These are phyloP conservation scores for Flaveria sonorensis DNA, from an alignment of 129 eudicot genomes.

Conservation along the genomic window DNA sequence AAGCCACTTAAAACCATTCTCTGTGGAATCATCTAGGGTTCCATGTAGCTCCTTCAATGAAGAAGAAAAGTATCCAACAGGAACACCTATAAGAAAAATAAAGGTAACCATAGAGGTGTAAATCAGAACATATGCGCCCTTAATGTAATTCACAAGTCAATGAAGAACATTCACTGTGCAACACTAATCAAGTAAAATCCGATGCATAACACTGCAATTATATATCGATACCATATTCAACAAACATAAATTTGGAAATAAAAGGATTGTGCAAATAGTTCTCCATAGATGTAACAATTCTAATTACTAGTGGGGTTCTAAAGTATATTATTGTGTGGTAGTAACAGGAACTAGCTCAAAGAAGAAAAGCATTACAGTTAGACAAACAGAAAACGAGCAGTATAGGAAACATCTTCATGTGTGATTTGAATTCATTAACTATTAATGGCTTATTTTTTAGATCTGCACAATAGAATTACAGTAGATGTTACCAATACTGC, in stretches of 20 bases:
- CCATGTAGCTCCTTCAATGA: slow-evolving; percentile 53
- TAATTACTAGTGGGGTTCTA: neutral
- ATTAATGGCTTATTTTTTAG: neutral
- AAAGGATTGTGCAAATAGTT: neutral
- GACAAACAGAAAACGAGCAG: slow-evolving; percentile 3
- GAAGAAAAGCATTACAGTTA: neutral
- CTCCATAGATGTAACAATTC: neutral
- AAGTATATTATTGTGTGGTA: neutral
- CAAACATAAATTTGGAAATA: neutral
- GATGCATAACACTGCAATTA: slow-evolving; percentile 8
- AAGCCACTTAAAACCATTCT: slow-evolving; percentile 51
- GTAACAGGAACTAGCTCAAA: neutral
- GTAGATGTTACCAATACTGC: neutral
- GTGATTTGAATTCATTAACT: neutral
- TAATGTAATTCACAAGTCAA: slow-evolving; percentile 6
- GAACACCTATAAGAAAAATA: slow-evolving; percentile 54
- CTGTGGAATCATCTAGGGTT: slow-evolving; percentile 38
- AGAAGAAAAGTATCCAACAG: slow-evolving; percentile 73
- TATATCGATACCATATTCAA: neutral
- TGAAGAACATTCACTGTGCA: neutral
- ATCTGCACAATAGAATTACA: neutral
- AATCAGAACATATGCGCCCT: neutral
- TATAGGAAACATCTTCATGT: slow-evolving; percentile 1
- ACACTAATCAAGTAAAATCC: slow-evolving; percentile 16
- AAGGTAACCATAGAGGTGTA: neutral